phyloP scores from a whole-genome alignment of 1,139 yeast genomes.

The Saccharomyces uvarum region DNA sequence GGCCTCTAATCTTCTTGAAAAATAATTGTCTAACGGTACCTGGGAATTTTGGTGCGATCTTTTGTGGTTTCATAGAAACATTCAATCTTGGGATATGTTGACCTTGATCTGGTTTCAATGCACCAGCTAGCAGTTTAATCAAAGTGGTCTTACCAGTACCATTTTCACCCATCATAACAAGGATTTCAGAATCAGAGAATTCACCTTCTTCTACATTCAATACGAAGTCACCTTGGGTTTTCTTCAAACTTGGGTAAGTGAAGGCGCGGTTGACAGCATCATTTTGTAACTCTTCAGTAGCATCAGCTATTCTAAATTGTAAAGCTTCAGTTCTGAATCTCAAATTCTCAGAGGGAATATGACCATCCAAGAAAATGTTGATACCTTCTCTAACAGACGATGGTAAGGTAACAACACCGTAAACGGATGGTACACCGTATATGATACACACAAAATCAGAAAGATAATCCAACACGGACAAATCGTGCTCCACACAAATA shows the following conservation, averaged over 20 bases:
- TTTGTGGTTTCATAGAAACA: conserved; percentile 97
- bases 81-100: conserved; percentile 75
- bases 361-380: conserved; percentile 95
- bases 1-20: conserved; percentile 89
- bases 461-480: conserved; percentile 90
- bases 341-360: conserved; percentile 92
- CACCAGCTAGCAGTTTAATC: conserved; percentile 92
- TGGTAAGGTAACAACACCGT: conserved; percentile 96
- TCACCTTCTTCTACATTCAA: conserved; percentile 77
- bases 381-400: conserved; percentile 97
- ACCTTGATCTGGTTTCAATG: conserved; percentile 76
- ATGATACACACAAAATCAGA: conserved; percentile 94
- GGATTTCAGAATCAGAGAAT: conserved; percentile 90
- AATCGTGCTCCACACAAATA: conserved; percentile 96
- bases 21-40: conserved; percentile 97
- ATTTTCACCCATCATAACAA: conserved; percentile 99
- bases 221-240: conserved; percentile 94
- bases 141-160: conserved; percentile 99
- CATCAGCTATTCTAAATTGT: conserved; percentile 91
- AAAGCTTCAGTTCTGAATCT: conserved; percentile 93
- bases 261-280: conserved; percentile 69
- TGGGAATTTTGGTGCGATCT: conserved; percentile 95
- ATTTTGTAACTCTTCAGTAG: conserved; percentile 65
- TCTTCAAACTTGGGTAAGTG: conserved; percentile 70
- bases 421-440: conserved; percentile 95